Conservation (phyloP, 2,329 filamentous ascomycete species). For the Magnaporthales sp. region DNA sequence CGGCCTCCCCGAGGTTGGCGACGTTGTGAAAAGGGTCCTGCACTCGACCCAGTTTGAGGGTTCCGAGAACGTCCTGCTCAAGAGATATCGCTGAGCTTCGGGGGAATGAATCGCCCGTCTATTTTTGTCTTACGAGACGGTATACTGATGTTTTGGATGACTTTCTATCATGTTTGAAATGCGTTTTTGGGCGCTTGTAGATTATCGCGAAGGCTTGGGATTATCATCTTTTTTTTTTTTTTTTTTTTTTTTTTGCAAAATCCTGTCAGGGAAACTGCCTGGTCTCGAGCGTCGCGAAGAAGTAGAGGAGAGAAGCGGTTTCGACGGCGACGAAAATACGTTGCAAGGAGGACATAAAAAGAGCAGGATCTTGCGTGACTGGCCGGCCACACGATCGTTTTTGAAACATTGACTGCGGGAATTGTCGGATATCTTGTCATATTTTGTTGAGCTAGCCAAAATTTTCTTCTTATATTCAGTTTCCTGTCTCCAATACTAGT, state of each 20-base stretch:
- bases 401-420: not conserved
- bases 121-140: not conserved
- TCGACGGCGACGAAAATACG: not conserved
- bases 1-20: constrained; percentile 11
- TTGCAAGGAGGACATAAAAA: not conserved
- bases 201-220: not conserved
- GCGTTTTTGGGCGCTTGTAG: not conserved
- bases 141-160: not conserved
- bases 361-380: not conserved
- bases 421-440: not conserved
- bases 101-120: no score
- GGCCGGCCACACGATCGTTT: not conserved
- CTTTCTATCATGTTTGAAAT: not conserved
- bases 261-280: no score
- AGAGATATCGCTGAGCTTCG: constrained; percentile 6
- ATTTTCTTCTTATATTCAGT: not conserved
- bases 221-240: not conserved
- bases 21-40: constrained; percentile 10
- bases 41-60: constrained; percentile 11
- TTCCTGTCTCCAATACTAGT: not conserved
- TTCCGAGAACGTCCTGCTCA: constrained; percentile 10
- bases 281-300: not conserved
- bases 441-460: not conserved
- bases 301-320: not conserved
- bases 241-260: no score